Conservation (phyloP, 352 stramenopile species). For the Pythium chondricola region DNA sequence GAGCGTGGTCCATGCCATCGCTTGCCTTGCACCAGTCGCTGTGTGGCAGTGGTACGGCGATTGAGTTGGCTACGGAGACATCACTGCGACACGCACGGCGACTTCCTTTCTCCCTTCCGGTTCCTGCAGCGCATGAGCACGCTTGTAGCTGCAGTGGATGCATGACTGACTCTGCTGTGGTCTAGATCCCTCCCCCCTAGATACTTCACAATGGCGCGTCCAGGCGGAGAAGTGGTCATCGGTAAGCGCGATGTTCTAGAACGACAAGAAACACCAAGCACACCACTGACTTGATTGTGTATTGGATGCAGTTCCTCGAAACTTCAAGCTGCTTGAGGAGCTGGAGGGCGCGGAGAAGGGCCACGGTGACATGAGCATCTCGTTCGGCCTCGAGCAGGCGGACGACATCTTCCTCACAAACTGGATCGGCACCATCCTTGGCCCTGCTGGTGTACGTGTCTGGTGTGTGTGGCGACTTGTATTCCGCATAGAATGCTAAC, state of each 20-base stretch:
- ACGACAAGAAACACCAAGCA: not conserved
- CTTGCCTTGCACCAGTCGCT: too few species aligned
- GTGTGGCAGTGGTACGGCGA: too few species aligned
- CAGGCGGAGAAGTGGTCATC: slow-evolving; percentile 76
- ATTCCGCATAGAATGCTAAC: too few species aligned
- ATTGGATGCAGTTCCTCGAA: slow-evolving; percentile 65
- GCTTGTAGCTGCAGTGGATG: too few species aligned
- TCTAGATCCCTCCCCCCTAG: too few species aligned
- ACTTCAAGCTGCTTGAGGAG: slow-evolving; percentile 94
- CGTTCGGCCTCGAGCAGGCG: slow-evolving; percentile 92
- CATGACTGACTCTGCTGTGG: too few species aligned
- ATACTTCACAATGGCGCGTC: slow-evolving; percentile 72
- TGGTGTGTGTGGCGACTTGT: too few species aligned
- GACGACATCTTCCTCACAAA: slow-evolving; percentile 98
- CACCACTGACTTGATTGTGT: slow-evolving; percentile 1
- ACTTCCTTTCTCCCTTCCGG: too few species aligned
- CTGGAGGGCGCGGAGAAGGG: slow-evolving; percentile 91
- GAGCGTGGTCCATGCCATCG: too few species aligned
- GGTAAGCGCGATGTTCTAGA: slow-evolving; percentile 20
- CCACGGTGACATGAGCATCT: slow-evolving; percentile 92
- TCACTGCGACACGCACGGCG: too few species aligned
- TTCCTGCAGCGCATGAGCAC: too few species aligned
- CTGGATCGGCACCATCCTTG: slow-evolving; percentile 98
- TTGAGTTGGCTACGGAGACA: too few species aligned
- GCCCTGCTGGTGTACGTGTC: slow-evolving; percentile 87